Conservation (phyloP, 163 green algal genomes). For the Volvox carteri region DNA sequence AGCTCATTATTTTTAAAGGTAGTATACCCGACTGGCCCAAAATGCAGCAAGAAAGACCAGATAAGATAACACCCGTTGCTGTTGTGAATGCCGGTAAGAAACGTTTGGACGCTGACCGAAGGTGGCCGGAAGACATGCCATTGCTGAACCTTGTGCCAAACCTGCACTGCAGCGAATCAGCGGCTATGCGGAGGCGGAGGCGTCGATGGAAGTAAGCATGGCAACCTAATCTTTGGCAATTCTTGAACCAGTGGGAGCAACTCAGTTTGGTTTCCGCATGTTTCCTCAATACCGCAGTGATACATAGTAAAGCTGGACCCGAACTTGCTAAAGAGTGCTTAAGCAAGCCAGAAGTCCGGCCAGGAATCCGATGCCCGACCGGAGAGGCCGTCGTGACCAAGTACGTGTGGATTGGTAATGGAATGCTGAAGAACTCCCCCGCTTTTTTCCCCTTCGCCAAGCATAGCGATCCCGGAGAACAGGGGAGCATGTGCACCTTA, state of each 20-base stretch:
- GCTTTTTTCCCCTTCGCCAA: too few species aligned
- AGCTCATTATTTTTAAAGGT: conserved; percentile 46
- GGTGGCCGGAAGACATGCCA: not conserved
- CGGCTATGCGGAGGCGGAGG: conserved; percentile 53
- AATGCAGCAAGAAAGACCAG: conserved; percentile 21
- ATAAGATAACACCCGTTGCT: conserved; percentile 19
- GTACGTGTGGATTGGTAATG: conserved; percentile 9
- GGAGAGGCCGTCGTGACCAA: conserved; percentile 39
- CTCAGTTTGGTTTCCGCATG: not conserved
- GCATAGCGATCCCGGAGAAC: too few species aligned
- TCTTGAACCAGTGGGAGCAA: not conserved
- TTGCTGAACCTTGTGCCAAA: not conserved
- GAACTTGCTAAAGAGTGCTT: conserved; percentile 35
- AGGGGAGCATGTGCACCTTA: too few species aligned
- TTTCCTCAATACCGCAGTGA: conserved; percentile 29
- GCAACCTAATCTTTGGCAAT: not conserved
- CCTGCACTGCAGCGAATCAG: conserved; percentile 31
- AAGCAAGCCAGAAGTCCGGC: conserved; percentile 31
- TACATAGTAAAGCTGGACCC: conserved; percentile 39
- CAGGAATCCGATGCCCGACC: conserved; percentile 48
- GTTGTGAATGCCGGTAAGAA: conserved; percentile 30
- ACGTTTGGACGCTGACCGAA: not conserved
- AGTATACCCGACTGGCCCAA: conserved; percentile 53
- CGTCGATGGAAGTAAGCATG: conserved; percentile 48
- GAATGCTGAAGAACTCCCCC: too few species aligned